Base-by-base conservation (phyloP, 257 asterid genomes). In the Verbena officinalis region DNA sequence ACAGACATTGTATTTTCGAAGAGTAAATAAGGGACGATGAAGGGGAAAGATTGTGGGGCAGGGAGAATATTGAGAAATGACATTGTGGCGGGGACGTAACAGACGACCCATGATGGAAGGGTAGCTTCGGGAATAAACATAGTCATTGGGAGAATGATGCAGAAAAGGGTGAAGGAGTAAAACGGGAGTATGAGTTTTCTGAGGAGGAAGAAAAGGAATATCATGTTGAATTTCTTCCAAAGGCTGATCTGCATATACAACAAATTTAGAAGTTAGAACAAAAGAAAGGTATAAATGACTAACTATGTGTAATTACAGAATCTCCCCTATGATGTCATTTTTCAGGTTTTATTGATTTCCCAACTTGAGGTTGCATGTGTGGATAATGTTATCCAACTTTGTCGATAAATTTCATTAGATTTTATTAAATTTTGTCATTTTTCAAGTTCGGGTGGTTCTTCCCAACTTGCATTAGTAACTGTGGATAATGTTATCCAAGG, bases 1-100 rank as follows among this genome's bases (percentile, higher is more conserved):
- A 92, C 97, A 0, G 98, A 92, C 98, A 92, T 89, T 1, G 98
- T 89, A 88, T 92, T 92, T 63, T 92, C 97, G 7, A 89, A 89
- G 19, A 86, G 83, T 3, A 91, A 88, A 72, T 91, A 91, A 3
- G 98, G 98, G 1, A 88, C 94, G 5, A 92, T 80, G 85, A 92
- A 92, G 6, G 96, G 98, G 50, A 92, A 87, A 0, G 98, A 87
- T 65, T 82, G 89, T 7, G 97, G 97, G 19, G 97, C 82, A 0
- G 97, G 96, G 0, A 92, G 77, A 15, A 92, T 87, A 33, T 87
- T 89, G 57, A 92, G 87, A 44, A 89, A 75, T 1, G 98, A 78
- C 80, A 92, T 87, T 46, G 86, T 72, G 4, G 90, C 91, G 0
- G 98, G 97, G 13, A 92, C 55, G 21, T 87, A 92, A 69, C 95